Evolutionary conservation across 768 basidiomycete genomes (phyloP).

Genomic region (Mrakia hoshinonis): DNA sequence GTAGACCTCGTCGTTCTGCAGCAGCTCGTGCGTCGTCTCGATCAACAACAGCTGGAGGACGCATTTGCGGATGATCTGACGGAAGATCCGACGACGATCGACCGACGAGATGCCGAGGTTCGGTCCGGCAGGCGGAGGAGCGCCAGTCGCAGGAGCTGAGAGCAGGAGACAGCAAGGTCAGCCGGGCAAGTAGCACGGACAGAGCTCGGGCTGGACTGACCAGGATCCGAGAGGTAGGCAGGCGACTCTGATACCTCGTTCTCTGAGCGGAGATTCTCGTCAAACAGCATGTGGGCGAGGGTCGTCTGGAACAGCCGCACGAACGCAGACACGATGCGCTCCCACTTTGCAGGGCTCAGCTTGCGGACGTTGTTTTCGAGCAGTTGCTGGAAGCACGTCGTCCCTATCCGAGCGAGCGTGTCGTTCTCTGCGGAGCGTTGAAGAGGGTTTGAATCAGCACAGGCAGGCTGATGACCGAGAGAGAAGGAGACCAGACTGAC

Average conservation of each 20-base stretch:
- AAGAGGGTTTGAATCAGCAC: slow-evolving; percentile 1
- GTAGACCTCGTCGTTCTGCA: slow-evolving; percentile 87
- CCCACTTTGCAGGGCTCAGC: slow-evolving; percentile 76
- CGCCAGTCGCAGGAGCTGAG: background rate
- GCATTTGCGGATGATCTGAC: slow-evolving; percentile 99
- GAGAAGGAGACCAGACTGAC: slow-evolving; percentile 44
- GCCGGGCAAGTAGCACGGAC: background rate
- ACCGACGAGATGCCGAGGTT: slow-evolving; percentile 34
- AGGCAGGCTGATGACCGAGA: background rate
- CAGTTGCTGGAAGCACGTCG: slow-evolving; percentile 92
- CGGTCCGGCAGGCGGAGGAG: background rate
- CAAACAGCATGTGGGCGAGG: slow-evolving; percentile 92
- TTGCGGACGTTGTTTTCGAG: slow-evolving; percentile 86
- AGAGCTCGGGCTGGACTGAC: background rate
- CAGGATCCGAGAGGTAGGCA: slow-evolving; percentile 1
- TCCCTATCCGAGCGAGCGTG: slow-evolving; percentile 92
- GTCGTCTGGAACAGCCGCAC: slow-evolving; percentile 95
- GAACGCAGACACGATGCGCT: slow-evolving; percentile 81
- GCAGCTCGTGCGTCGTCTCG: slow-evolving; percentile 90
- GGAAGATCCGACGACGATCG: slow-evolving; percentile 79
- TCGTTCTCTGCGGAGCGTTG: slow-evolving; percentile 67
- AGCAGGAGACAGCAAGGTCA: background rate
- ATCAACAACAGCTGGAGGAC: slow-evolving; percentile 92
- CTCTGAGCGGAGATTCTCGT: slow-evolving; percentile 78
- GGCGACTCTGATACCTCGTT: slow-evolving; percentile 42